phyloP scores from a whole-genome alignment of 192 early-diverging fungal genomes.

The Thamnidium elegans region DNA sequence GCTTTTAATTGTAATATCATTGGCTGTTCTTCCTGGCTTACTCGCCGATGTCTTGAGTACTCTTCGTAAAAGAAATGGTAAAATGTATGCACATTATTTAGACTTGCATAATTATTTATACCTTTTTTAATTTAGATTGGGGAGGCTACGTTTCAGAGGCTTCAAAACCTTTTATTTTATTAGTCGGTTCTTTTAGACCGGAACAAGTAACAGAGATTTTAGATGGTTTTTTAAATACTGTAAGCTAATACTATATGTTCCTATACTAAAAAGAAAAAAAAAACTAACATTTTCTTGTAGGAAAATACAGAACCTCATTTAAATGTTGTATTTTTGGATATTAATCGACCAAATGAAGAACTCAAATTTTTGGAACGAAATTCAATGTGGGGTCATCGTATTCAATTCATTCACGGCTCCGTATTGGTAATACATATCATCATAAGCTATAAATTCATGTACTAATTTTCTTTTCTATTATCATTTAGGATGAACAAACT shows the following conservation, averaged over 20 bases:
- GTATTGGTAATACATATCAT: conserved; percentile 21
- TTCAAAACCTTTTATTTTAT: conserved; percentile 38
- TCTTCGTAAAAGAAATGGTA: conserved; percentile 33
- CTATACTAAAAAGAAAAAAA: neutral
- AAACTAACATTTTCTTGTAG: conserved; percentile 17
- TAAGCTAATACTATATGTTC: conserved; percentile 1
- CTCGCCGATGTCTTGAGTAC: conserved; percentile 45
- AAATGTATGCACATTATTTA: neutral
- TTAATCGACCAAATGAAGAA: conserved; percentile 44
- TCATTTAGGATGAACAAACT: conserved; percentile 27
- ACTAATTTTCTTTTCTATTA: neutral
- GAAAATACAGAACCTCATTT: conserved; percentile 44
- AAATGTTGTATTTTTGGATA: conserved; percentile 47
- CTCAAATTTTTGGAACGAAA: conserved; percentile 42
- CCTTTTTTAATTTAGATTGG: conserved; percentile 16
- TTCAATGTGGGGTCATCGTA: conserved; percentile 41
- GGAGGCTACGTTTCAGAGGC: conserved; percentile 28
- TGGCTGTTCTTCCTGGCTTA: conserved; percentile 61
- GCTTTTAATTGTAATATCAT: conserved; percentile 54
- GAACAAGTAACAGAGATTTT: conserved; percentile 45
- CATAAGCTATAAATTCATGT: neutral
- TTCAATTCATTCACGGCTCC: conserved; percentile 33
- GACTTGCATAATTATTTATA: neutral
- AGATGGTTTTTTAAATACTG: conserved; percentile 45
- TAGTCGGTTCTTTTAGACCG: conserved; percentile 43